These are phyloP conservation scores for Phaeodactylum tricornutum DNA, from an alignment of 108 stramenopile genomes.

Conservation along the genomic window DNA sequence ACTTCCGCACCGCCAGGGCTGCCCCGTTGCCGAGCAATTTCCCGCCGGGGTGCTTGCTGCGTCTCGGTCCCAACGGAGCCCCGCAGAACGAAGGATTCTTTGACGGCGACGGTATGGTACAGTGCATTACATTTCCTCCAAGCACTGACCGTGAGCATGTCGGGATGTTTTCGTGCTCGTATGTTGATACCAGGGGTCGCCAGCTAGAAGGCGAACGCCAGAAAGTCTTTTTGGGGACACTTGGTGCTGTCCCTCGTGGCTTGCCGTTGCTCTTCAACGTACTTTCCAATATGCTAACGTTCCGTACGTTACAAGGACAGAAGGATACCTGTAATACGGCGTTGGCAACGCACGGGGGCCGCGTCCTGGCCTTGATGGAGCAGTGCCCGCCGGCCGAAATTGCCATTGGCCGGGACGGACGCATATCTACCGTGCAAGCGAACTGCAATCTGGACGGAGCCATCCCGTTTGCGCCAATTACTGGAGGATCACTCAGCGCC, in stretches of 20 bases:
- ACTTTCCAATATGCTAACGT: slow-evolving; percentile 14
- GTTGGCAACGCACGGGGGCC: slow-evolving; percentile 7
- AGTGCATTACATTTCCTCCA: slow-evolving; percentile 24
- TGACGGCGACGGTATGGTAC: slow-evolving; percentile 40
- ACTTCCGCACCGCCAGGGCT: background rate
- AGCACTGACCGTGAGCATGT: too few species aligned
- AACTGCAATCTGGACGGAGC: slow-evolving; percentile 19
- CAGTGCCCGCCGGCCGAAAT: slow-evolving; percentile 27
- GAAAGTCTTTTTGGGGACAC: slow-evolving; percentile 16
- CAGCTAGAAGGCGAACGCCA: slow-evolving; percentile 5
- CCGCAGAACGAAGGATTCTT: slow-evolving; percentile 15
- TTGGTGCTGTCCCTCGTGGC: slow-evolving; percentile 24
- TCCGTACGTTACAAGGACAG: slow-evolving; percentile 10
- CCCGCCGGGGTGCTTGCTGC: slow-evolving; percentile 15
- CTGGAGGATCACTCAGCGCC: slow-evolving; percentile 23
- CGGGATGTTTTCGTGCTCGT: slow-evolving; percentile 14
- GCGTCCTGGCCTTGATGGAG: slow-evolving; percentile 30
- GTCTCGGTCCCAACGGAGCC: slow-evolving; percentile 31
- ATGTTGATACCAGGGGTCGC: slow-evolving; percentile 20
- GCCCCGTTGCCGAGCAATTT: slow-evolving; percentile 13
- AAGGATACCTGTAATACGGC: slow-evolving; percentile 41
- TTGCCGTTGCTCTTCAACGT: slow-evolving; percentile 18
- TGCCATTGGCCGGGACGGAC: slow-evolving; percentile 12
- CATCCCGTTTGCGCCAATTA: slow-evolving; percentile 17
- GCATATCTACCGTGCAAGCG: slow-evolving; percentile 11